phyloP scores from a whole-genome alignment of 2,329 filamentous ascomycete species.

The Fusarium secorum region DNA sequence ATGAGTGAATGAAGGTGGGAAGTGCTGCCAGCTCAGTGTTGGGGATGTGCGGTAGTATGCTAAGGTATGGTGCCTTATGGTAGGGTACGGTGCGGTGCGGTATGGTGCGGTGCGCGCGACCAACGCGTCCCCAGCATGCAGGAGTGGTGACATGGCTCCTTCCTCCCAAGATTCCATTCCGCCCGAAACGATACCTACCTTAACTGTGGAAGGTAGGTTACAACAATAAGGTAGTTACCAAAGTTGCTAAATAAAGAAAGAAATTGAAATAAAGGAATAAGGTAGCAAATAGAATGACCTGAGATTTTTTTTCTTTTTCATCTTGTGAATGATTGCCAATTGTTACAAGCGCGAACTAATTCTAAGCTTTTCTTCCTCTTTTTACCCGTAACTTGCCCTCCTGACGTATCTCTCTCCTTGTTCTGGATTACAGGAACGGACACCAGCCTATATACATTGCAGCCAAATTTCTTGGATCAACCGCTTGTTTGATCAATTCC shows the following conservation, averaged over 20 bases:
- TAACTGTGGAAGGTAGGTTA: background rate
- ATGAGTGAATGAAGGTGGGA: constrained; percentile 26
- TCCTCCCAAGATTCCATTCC: background rate
- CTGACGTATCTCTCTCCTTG: background rate
- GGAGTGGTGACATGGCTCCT: constrained; percentile 3
- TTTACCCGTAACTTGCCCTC: background rate
- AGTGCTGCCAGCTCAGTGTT: constrained; percentile 13
- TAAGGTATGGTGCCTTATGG: background rate
- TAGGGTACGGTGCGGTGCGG: constrained; percentile 9
- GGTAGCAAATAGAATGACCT: background rate
- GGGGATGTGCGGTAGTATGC: constrained; percentile 24
- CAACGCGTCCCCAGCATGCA: constrained; percentile 36
- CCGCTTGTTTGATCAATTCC: constrained; percentile 88
- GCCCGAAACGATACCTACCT: background rate
- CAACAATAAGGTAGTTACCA: background rate
- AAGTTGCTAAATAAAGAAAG: background rate
- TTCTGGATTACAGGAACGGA: constrained; percentile 56
- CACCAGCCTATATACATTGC: constrained; percentile 98
- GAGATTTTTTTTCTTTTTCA: background rate
- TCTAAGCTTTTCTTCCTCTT: background rate
- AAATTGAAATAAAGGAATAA: background rate
- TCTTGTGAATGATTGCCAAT: background rate
- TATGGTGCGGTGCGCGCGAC: constrained; percentile 27
- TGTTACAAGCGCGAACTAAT: background rate
- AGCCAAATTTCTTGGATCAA: constrained; percentile 78